Evolutionary conservation across 176 grass and related monocot species (phyloP).

Genomic region (Ampelocalamus luodianensis): DNA sequence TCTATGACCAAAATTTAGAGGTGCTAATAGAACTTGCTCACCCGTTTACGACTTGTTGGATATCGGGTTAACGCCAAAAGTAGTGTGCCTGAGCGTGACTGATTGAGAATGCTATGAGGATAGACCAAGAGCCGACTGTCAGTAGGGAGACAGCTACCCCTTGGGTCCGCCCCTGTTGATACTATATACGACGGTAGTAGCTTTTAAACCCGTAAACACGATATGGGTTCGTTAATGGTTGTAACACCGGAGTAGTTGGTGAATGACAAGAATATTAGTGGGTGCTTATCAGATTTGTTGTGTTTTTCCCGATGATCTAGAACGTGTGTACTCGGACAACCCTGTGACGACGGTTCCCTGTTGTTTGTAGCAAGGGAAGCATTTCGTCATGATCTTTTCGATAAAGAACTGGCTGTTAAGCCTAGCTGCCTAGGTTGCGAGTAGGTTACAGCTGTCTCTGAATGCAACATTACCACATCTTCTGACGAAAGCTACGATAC

Average conservation of each 20-base stretch:
- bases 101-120: no score
- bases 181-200: no score
- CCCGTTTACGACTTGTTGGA: no score
- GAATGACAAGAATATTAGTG: not conserved
- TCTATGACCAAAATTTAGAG: no score
- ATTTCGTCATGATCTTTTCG: not conserved
- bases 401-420: conserved; percentile 23
- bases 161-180: no score
- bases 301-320: not conserved
- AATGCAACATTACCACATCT: not conserved
- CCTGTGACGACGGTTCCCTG: not conserved
- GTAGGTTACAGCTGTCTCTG: not conserved
- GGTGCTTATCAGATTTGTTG: not conserved
- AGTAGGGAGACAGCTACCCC: no score
- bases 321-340: not conserved
- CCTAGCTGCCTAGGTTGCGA: conserved; percentile 30
- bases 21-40: no score
- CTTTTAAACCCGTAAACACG: not conserved
- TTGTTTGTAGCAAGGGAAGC: conserved; percentile 17
- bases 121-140: no score
- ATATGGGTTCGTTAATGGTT: not conserved
- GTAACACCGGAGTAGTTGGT: not conserved
- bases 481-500: conserved; percentile 23
- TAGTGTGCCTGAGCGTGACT: no score
- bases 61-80: no score